phyloP scores from a whole-genome alignment of 176 grass and related monocot species.

The Oropetium thomaeum region DNA sequence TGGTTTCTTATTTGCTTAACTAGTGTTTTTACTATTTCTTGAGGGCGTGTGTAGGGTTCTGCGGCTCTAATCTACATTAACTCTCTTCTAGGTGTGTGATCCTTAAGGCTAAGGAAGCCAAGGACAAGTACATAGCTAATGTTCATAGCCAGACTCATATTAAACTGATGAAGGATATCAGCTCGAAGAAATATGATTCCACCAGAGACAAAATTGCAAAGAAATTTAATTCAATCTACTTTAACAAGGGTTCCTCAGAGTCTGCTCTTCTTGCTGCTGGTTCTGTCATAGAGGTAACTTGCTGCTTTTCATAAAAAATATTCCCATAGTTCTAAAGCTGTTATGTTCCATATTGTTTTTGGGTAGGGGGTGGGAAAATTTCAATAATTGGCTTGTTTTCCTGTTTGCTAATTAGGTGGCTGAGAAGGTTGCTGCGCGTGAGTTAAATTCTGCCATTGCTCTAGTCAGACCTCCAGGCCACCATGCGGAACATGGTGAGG shows the following conservation, averaged over 20 bases:
- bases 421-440: slow-evolving; percentile 82
- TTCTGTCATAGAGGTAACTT: slow-evolving; percentile 76
- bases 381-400: slow-evolving; percentile 4
- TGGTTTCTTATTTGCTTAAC: background rate
- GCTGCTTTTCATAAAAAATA: background rate
- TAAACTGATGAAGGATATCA: slow-evolving; percentile 79
- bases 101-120: slow-evolving; percentile 69
- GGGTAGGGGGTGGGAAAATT: background rate
- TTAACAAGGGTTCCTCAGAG: slow-evolving; percentile 86
- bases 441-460: slow-evolving; percentile 85
- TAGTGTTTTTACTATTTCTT: background rate
- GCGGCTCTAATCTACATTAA: background rate
- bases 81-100: slow-evolving; percentile 49
- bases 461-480: slow-evolving; percentile 94
- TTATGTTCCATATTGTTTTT: background rate
- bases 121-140: slow-evolving; percentile 62
- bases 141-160: slow-evolving; percentile 78
- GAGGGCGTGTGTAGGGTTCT: background rate
- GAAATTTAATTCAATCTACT: slow-evolving; percentile 85
- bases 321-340: background rate
- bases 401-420: slow-evolving; percentile 54
- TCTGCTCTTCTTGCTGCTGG: slow-evolving; percentile 91
- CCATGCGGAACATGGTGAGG: slow-evolving; percentile 78
- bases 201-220: slow-evolving; percentile 58
- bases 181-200: slow-evolving; percentile 65